Conservation (phyloP, 495 filamentous ascomycete genomes). For the Daldinia grandis region DNA sequence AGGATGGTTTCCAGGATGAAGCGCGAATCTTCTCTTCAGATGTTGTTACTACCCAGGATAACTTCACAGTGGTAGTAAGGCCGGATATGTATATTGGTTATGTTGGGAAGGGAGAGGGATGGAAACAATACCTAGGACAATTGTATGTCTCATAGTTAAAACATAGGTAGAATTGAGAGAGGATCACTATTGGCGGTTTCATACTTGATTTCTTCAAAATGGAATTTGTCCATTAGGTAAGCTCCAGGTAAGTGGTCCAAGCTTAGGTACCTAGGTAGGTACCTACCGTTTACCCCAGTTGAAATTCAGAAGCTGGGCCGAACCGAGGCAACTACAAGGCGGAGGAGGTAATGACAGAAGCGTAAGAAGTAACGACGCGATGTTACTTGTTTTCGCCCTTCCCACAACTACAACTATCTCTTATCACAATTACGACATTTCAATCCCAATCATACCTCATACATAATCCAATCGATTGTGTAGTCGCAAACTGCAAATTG, state of each 20-base stretch:
- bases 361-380: slow-evolving; percentile 21
- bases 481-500: slow-evolving; percentile 1
- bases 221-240: background rate
- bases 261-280: no score
- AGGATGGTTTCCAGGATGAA: background rate
- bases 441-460: background rate
- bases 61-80: slow-evolving; percentile 34
- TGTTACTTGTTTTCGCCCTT: background rate
- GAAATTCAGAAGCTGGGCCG: slow-evolving; percentile 13
- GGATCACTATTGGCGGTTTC: background rate
- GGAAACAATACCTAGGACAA: slow-evolving; percentile 30
- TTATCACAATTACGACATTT: background rate
- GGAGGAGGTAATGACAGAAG: slow-evolving; percentile 4
- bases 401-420: background rate
- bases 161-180: background rate
- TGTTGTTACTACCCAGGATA: slow-evolving; percentile 14
- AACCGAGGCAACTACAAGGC: slow-evolving; percentile 16
- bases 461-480: slow-evolving; percentile 1
- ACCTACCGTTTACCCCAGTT: background rate
- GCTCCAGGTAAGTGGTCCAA: background rate
- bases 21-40: slow-evolving; percentile 22
- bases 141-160: slow-evolving; percentile 13
- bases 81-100: slow-evolving; percentile 45
- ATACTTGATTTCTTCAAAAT: background rate
- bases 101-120: slow-evolving; percentile 32